Evolutionary conservation across 805 yeast genomes (phyloP), one percentile per base, ranked within the genome.

Genomic region (Hanseniaspora valbyensis): DNA sequence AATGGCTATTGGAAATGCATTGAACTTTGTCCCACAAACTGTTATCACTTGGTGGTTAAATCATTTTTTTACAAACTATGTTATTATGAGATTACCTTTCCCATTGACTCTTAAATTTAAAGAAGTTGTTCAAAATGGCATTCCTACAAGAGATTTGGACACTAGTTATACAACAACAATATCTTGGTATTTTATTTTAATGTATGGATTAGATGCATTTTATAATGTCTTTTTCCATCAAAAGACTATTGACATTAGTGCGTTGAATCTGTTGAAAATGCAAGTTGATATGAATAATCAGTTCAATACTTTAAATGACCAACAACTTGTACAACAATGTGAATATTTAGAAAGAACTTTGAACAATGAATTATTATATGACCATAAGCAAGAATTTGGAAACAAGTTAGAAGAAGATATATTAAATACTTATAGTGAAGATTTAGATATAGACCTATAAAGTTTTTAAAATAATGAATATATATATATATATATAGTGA

Each of bases 31-130:
- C 18, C 96, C 97, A 1, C 97, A 92, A 67, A 86, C 96, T 0
- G 64, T 89, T 36, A 83, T 89, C 56, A 89, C 92, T 96, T 87
- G 88, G 60, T 92, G 96, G 95, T 90, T 90, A 54, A 86, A 85
- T 60, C 84, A 80, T 59, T 89, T 90, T 68, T 92, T 87, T 65
- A 86, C 90, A 13, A 96, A 96, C 0, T 87, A 88, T 55, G 80
- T 89, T 14, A 76, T 87, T 44, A 83, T 83, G 83, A 78, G 78
- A 61, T 70, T 92, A 49, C 98, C 98, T 16, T 92, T 92, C 68
- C 95, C 95, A 2, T 69, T 92, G 52, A 92, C 97, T 0, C 72
- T 80, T 29, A 80, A 89, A 53, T 92, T 92, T 71, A 92, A 92
- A 65, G 77, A 83, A 53, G 89, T 92, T 95, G 67, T 92, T 39